Percentiles rank a stretch among this genome's conserved stretches.
phyloP scores from a whole-genome alignment of 306 rosid genomes.

The Fagus crenata region DNA sequence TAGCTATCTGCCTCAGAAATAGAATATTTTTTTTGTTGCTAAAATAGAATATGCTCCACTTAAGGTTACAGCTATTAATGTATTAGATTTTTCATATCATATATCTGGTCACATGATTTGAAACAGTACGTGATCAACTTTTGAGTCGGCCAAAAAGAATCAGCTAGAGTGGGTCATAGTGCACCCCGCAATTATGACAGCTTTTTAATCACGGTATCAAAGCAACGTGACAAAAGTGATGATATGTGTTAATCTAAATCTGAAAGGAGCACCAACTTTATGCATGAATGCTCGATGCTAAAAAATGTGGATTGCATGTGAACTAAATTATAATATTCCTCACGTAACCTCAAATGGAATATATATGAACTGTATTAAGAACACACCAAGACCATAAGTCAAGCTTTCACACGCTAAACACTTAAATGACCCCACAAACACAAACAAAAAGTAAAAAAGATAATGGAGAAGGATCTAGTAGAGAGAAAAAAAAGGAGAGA shows the following conservation, averaged over 20 bases:
- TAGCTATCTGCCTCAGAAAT: not conserved
- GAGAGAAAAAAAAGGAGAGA: conserved; percentile 28
- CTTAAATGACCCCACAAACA: conserved; percentile 16
- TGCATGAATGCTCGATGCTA: conserved; percentile 33
- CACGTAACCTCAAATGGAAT: conserved; percentile 33
- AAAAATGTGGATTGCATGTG: conserved; percentile 34
- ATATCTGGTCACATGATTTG: conserved; percentile 32
- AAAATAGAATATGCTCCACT: conserved; percentile 40
- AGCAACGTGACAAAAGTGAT: conserved; percentile 27
- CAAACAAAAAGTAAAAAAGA: not conserved
- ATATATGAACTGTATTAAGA: not conserved
- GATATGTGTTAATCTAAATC: conserved; percentile 19
- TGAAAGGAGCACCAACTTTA: conserved; percentile 22
- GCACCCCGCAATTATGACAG: conserved; percentile 53
- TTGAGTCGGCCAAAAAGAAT: conserved; percentile 30
- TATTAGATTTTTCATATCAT: conserved; percentile 23
- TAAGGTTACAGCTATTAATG: conserved; percentile 43
- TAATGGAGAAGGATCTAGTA: conserved; percentile 29
- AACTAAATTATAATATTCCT: conserved; percentile 44
- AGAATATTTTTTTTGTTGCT: too few species aligned
- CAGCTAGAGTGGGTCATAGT: conserved; percentile 42
- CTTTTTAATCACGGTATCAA: conserved; percentile 30
- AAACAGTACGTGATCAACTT: not conserved
- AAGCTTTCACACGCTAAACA: conserved; percentile 48
- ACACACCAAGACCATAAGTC: conserved; percentile 12